Percentiles rank a stretch among this genome's conserved stretches.
These are phyloP conservation scores for Fonsecaea monophora DNA, from an alignment of 2,329 filamentous ascomycete genomes.

Conservation along the genomic window DNA sequence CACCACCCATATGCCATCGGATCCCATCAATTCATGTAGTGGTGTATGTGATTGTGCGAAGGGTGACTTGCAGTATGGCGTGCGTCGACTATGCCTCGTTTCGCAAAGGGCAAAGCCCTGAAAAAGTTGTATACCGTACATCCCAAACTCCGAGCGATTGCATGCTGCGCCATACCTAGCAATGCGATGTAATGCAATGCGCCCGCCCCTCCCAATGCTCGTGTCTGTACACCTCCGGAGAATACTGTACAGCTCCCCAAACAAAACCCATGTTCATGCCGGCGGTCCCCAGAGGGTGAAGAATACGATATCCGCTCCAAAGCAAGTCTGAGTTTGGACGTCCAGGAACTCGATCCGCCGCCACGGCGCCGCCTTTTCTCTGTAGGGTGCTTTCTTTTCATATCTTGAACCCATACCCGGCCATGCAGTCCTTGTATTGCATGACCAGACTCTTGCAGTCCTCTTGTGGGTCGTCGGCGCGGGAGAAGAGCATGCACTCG, in stretches of 20 bases:
- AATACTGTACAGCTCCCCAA: background rate
- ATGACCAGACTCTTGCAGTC: conserved; percentile 85
- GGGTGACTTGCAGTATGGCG: too few species aligned
- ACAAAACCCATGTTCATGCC: background rate
- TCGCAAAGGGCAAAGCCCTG: background rate
- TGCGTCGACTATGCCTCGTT: background rate
- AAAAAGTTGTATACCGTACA: background rate
- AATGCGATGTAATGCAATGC: background rate
- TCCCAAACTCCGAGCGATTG: background rate
- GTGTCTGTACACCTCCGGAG: background rate
- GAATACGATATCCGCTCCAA: background rate
- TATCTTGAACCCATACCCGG: conserved; percentile 83
- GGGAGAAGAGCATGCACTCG: conserved; percentile 99
- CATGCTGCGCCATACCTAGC: background rate
- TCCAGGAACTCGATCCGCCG: background rate
- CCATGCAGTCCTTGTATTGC: conserved; percentile 91
- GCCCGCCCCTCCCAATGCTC: conserved; percentile 9
- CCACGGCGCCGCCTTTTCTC: background rate
- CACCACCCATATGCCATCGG: background rate
- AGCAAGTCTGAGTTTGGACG: too few species aligned
- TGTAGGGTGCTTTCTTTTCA: conserved; percentile 30
- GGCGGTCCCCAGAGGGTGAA: background rate
- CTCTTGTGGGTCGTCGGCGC: conserved; percentile 76
- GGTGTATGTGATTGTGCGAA: background rate
- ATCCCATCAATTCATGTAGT: background rate